Evolutionary conservation across 2,329 filamentous ascomycete species (phyloP), one percentile per base, ranked within the genome.

Genomic region (Penicillium sp.): DNA sequence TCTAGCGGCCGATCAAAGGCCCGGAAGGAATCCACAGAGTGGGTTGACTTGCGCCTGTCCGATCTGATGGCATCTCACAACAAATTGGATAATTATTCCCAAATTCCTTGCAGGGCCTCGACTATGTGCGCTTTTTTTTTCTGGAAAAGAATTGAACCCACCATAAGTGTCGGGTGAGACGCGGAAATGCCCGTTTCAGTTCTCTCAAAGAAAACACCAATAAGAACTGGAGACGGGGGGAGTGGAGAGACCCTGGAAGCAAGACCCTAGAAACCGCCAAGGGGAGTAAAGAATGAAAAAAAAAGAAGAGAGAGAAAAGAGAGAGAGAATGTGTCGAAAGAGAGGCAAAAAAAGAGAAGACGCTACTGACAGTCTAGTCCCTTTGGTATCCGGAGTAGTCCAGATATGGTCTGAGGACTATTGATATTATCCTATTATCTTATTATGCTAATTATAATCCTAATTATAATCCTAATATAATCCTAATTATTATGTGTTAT

Each of bases 1-100:
- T 59, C 25, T 66, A 65, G 65, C 64, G 65, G 65, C 62, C 50
- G 61, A 67, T 67, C 64, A 61, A 56, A 59, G 50, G 45, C 31
- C 60, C 62, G 53, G 49, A 44, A 53, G 53, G 61, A 65, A 65
- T 62, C 65, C 65, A 67, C 65, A 60, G 36, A 55, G 62, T 63
- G 61, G 64, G 52, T 55, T 64, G 49, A 55, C 38, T 49, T 50
- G 43, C 36, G 36, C 25, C 38, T 45, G 31, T 59, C 50, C 44
- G 60, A 58, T 61, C 55, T 52, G 55, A 53, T 54, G 48, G 57
- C 50, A 55, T 52, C 47, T 52, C 44, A 49, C 44, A 47, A 55
- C 54, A 43, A 55, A 39, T 36, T 50, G 41, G 21, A 41, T 55
- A 43, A 43, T 49, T 48, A 38, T 55, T 44, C 19, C 41, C 38